These are phyloP conservation scores for Amphibolis antarctica DNA, from an alignment of 106 monocot species.

Conservation along the genomic window DNA sequence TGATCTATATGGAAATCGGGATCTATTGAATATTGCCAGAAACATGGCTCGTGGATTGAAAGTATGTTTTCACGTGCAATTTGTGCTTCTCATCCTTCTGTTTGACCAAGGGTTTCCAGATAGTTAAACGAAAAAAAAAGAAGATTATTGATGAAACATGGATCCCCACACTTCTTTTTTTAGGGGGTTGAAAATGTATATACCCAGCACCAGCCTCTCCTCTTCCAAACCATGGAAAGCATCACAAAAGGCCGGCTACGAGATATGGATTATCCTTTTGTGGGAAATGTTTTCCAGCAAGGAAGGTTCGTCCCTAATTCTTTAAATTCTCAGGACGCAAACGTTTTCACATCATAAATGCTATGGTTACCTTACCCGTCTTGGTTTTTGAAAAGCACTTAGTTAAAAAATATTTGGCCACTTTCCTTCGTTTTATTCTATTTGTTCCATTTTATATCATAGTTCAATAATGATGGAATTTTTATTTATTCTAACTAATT, in stretches of 20 bases:
- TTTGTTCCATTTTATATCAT: too few relatives aligned
- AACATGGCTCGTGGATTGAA: constrained; percentile 79
- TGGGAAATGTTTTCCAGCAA: constrained; percentile 95
- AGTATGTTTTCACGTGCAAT: constrained; percentile 17
- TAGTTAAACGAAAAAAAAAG: too few relatives aligned
- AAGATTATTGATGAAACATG: neutral
- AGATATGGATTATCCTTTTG: constrained; percentile 87
- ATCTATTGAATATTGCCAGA: constrained; percentile 62
- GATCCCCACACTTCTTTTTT: constrained; percentile 9
- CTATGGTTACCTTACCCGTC: too few relatives aligned
- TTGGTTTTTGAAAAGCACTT: neutral
- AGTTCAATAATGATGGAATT: neutral
- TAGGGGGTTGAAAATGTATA: constrained; percentile 99
- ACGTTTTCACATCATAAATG: too few relatives aligned
- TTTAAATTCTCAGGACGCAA: too few relatives aligned
- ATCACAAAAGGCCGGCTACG: constrained; percentile 71
- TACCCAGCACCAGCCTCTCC: constrained; percentile 95
- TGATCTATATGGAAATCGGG: constrained; percentile 65
- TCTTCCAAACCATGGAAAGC: constrained; percentile 92
- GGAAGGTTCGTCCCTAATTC: constrained; percentile 71
- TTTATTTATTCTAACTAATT: too few relatives aligned
- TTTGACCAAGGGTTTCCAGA: neutral
- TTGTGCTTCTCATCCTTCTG: neutral
- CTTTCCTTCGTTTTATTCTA: too few relatives aligned
- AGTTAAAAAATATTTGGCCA: neutral